Evolutionary conservation across 805 yeast species (phyloP), one percentile per base, ranked within the genome.

Genomic region (Metschnikowia gelsemii): DNA sequence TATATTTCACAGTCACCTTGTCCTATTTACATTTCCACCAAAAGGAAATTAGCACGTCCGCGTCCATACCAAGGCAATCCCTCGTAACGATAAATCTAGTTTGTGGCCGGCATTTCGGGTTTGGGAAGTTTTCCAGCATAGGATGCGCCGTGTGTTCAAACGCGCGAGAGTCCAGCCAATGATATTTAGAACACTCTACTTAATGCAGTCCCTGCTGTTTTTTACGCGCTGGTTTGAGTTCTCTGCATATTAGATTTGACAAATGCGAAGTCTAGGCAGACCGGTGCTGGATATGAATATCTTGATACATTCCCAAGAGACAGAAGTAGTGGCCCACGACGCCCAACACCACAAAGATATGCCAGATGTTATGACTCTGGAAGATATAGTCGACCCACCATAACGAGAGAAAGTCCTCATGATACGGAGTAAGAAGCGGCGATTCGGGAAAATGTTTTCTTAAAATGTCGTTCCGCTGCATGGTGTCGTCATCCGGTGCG

Each of bases 331-430:
- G 98, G 23, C 95, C 95, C 30, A 85, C 62, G n/a, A 88, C 80
- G 2, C 99, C 99, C 19, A 85, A 72, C 13, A 93, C 76, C 22
- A 93, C 99, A 58, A 85, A 87, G 9, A 88, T 60, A 64, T 91
- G 99, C 99, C 99, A 91, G 22, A 91, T 70, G 56, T 89, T 90
- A 62, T 91, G 99, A 26, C 96, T 87, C 30, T 80, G 75, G 40
- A 82, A 70, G 20, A 76, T 61, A 59, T 84, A 85, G 53, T 86
- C 93, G 12, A 82, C 82, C 91, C 96, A 89, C 91, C 84, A 91
- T 16, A 85, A 59, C 1, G 88, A 79, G 25, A 64, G 54, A 39
- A 82, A 72, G 12, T 66, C 68, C 2, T 62, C 51, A 36, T 52
- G 51, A 42, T 63, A 65, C 5, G 71, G 71, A 2, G 73, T 66